Base-by-base conservation (phyloP, 2,329 filamentous ascomycete genomes). In the Aspergillus alliaceus region DNA sequence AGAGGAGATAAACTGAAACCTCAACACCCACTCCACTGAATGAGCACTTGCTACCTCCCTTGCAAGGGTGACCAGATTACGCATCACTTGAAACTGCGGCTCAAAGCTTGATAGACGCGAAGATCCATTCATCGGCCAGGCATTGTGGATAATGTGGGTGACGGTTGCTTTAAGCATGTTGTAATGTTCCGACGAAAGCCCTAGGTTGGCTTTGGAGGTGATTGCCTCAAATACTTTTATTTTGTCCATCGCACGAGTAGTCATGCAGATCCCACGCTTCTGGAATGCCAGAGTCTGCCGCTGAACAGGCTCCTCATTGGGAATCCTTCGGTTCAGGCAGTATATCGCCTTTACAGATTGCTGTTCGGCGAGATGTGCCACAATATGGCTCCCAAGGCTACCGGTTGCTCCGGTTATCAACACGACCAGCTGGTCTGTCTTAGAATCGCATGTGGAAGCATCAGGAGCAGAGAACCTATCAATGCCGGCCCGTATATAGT, bases 151-250 rank as follows among this genome's bases (percentile, higher is more conserved):
- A 24, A 85, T 76, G 57, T 83, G 78, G 0, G 82, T 84, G 8
- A 78, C 79, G 2, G 52, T 63, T 0, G 60, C n/a, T 0, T 69
- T 63, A 0, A 84, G 72, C 0, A 50, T 22, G 2, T 66, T 39
- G 60, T 84, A 83, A 1, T 73, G 68, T 4, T 62, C 39, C 0
- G 56, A 15, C 0, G 68, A 58, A 0, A 88, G 73, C 0, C 84
- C 84, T 0, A 88, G 75, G 12, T 75, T 67, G 0, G 75, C 68
- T 14, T 77, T 73, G 0, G 78, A 75, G 15, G 81, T 74, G 60
- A 86, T 82, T 2, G 77, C 78, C 32, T 79, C 75, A 4, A 82
- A 64, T 35, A 85, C 83, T 2, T 44, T 51, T 0, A 83, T 49
- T 59, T 82, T 83, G 1, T 66, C 27, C 12, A 53, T 27, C 4